phyloP scores from a whole-genome alignment of 768 basidiomycete species.

The Amanita molliuscula region DNA sequence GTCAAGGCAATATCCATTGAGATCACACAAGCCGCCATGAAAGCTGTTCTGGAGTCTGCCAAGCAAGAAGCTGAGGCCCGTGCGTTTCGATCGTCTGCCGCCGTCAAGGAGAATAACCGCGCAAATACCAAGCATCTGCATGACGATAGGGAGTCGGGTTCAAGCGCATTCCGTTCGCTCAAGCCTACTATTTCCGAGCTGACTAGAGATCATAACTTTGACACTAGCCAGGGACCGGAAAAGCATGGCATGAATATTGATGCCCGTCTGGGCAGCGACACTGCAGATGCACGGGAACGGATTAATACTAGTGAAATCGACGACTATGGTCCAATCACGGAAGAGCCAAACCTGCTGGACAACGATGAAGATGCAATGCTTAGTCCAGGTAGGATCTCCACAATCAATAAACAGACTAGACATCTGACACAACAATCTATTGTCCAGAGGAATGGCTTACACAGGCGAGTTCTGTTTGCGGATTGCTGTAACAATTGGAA shows the following conservation, averaged over 20 bases:
- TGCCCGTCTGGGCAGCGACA: slow-evolving; percentile 2
- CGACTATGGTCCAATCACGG: slow-evolving; percentile 26
- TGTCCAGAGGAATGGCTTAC: slow-evolving; percentile 4
- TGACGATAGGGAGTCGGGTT: not conserved
- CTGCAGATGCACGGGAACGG: slow-evolving; percentile 2
- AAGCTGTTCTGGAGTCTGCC: slow-evolving; percentile 25
- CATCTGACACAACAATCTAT: not conserved
- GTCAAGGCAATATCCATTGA: slow-evolving; percentile 12
- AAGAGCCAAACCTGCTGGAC: slow-evolving; percentile 36
- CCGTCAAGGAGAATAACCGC: not conserved
- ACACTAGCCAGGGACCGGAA: not conserved
- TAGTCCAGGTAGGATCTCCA: slow-evolving; percentile 47
- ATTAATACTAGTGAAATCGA: slow-evolving; percentile 13
- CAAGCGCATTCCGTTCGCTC: not conserved
- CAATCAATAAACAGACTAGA: not conserved
- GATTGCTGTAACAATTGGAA: not conserved
- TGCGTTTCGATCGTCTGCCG: slow-evolving; percentile 3
- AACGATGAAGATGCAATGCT: slow-evolving; percentile 61
- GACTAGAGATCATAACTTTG: not conserved
- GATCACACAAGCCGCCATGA: slow-evolving; percentile 18
- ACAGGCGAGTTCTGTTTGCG: not conserved
- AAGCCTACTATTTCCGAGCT: not conserved
- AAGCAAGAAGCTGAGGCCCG: slow-evolving; percentile 11
- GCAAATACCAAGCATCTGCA: not conserved
- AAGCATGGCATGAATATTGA: not conserved